Evolutionary conservation across 495 filamentous ascomycete species (phyloP).

Genomic region (Mycothermus thermophilus): DNA sequence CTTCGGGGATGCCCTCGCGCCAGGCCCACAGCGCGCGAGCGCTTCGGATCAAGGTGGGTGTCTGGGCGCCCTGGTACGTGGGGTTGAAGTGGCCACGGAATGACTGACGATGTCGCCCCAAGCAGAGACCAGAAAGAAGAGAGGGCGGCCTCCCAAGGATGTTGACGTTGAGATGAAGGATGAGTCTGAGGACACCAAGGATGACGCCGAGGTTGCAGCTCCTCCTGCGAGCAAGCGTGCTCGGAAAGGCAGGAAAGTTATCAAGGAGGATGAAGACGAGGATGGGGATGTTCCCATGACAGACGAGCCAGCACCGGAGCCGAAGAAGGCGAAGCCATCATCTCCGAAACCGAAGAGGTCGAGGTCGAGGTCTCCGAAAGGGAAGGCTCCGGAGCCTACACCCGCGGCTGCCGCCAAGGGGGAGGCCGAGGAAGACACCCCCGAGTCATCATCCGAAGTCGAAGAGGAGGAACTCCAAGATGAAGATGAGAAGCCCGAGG

Average conservation of each 20-base stretch:
- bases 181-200: constrained; percentile 20
- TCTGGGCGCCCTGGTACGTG: too few relatives aligned
- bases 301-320: constrained; percentile 14
- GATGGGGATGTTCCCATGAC: constrained; percentile 28
- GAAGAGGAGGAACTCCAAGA: constrained; percentile 42
- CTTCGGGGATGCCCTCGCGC: too few relatives aligned
- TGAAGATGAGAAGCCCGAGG: constrained; percentile 62
- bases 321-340: constrained; percentile 8
- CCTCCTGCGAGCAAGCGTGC: constrained; percentile 41
- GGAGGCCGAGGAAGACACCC: constrained; percentile 31
- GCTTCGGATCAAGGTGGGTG: too few relatives aligned
- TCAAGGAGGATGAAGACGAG: constrained; percentile 34
- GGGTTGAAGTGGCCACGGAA: too few relatives aligned
- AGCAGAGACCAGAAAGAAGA: constrained; percentile 33
- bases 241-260: constrained; percentile 24
- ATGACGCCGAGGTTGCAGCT: constrained; percentile 35
- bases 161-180: constrained; percentile 8
- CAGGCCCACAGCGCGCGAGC: too few relatives aligned
- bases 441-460: constrained; percentile 40
- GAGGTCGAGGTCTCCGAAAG: too few relatives aligned
- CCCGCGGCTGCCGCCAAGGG: constrained; percentile 13
- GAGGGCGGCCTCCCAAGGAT: constrained; percentile 7
- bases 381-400: constrained; percentile 9
- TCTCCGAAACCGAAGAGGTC: too few relatives aligned
- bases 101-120: too few relatives aligned